Percentiles rank a stretch among this genome's conserved stretches.
Conservation (phyloP, 2,329 filamentous ascomycete species). For the Aaosphaeria arxii region DNA sequence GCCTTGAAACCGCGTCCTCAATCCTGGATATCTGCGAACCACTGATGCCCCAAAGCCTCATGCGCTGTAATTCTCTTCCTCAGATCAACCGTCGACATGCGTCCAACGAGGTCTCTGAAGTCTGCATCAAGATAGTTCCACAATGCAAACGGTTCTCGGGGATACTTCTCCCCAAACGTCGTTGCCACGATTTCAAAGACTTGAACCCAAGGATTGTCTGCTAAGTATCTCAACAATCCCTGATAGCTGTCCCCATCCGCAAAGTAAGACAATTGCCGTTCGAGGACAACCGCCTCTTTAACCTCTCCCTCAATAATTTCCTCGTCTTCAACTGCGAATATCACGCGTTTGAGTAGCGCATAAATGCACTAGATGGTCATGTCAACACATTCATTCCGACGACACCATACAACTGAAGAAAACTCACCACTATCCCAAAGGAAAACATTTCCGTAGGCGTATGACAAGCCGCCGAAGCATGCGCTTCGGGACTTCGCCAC, state of each 20-base stretch:
- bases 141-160: constrained; percentile 36
- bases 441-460: constrained; percentile 46
- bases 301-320: constrained; percentile 34
- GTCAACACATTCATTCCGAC: too few species aligned
- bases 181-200: constrained; percentile 29
- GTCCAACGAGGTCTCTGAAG: constrained; percentile 13
- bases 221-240: constrained; percentile 41
- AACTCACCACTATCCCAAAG: constrained; percentile 42
- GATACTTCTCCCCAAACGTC: constrained; percentile 42
- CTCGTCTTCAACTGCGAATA: constrained; percentile 37
- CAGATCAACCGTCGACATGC: constrained; percentile 13
- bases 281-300: constrained; percentile 41
- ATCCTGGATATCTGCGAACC: constrained; percentile 9
- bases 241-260: constrained; percentile 42
- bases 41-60: constrained; percentile 13
- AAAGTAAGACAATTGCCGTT: constrained; percentile 50
- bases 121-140: constrained; percentile 5
- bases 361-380: constrained; percentile 43
- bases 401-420: neutral
- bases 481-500: constrained; percentile 47
- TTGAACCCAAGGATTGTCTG: constrained; percentile 34
- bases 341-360: constrained; percentile 37
- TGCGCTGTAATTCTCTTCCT: constrained; percentile 10
- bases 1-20: neutral
- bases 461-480: constrained; percentile 38